A percentile compares a stretch with the other conserved stretches of the same genome.
These are phyloP conservation scores for Staphylotrichum tortipilum DNA, from an alignment of 495 filamentous ascomycete genomes.

Conservation along the genomic window DNA sequence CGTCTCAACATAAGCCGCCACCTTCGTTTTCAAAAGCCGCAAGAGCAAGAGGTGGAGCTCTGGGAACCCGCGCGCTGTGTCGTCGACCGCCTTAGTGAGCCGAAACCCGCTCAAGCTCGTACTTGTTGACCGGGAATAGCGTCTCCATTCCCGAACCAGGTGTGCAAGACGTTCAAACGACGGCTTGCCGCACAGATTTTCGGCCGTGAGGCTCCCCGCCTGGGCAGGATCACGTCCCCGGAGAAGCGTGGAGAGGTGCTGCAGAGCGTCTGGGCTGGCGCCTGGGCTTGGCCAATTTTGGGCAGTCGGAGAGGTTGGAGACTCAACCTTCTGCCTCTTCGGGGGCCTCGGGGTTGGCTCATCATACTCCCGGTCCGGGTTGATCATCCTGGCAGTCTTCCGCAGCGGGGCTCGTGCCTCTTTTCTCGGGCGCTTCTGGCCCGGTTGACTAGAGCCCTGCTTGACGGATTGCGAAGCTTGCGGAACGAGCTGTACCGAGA, in stretches of 20 bases:
- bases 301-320: not conserved
- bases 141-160: slow-evolving; percentile 20
- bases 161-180: slow-evolving; percentile 21
- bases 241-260: slow-evolving; percentile 10
- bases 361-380: not conserved
- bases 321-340: slow-evolving; percentile 9
- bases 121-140: not conserved
- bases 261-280: slow-evolving; percentile 1
- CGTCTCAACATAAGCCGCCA: slow-evolving; percentile 4
- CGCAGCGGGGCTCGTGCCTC: slow-evolving; percentile 1
- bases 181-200: slow-evolving; percentile 7
- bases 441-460: too few species aligned
- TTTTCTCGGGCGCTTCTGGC: not conserved
- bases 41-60: slow-evolving; percentile 20
- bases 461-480: not conserved
- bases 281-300: not conserved
- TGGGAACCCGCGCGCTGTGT: slow-evolving; percentile 1
- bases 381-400: slow-evolving; percentile 12
- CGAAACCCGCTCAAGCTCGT: slow-evolving; percentile 4
- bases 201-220: not conserved
- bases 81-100: slow-evolving; percentile 13
- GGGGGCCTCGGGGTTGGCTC: not conserved
- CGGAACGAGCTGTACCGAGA: not conserved
- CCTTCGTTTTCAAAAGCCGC: slow-evolving; percentile 21
- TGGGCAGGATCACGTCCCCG: not conserved